These are phyloP conservation scores for Arthrobotrys musiformis DNA, from an alignment of 2,329 filamentous ascomycete species.

Conservation along the genomic window DNA sequence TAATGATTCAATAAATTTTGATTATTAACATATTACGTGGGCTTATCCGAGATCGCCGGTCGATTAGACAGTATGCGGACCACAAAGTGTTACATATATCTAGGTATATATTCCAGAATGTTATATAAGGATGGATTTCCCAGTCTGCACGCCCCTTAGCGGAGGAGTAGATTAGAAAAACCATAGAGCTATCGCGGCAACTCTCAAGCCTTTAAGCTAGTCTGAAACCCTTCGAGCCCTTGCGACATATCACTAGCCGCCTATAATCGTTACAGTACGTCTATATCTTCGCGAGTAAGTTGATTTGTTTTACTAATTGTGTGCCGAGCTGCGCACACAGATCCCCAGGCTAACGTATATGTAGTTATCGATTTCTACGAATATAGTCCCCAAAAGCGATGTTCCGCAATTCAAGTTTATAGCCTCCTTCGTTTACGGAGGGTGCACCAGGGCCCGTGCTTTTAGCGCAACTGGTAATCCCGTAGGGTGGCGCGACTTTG, in stretches of 20 bases:
- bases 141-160: too few species aligned
- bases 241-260: background rate
- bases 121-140: background rate
- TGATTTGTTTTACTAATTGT: background rate
- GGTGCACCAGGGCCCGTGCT: background rate
- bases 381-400: background rate
- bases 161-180: background rate
- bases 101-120: background rate
- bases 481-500: slow-evolving; percentile 12
- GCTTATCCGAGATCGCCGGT: too few species aligned
- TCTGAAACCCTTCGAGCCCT: background rate
- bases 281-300: slow-evolving; percentile 6
- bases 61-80: background rate
- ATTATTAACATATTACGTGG: too few species aligned
- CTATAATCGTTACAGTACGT: background rate
- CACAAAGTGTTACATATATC: background rate
- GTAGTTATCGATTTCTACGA: background rate
- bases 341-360: background rate
- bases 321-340: background rate
- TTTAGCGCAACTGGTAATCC: slow-evolving; percentile 8
- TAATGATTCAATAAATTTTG: too few species aligned
- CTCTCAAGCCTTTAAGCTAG: background rate
- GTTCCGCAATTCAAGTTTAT: background rate
- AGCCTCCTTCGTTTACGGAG: background rate
- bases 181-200: background rate